Evolutionary conservation across 1,284 basidiomycete species (phyloP), one percentile per base, ranked within the genome.

Genomic region (Neotropicomus parvogracilis): DNA sequence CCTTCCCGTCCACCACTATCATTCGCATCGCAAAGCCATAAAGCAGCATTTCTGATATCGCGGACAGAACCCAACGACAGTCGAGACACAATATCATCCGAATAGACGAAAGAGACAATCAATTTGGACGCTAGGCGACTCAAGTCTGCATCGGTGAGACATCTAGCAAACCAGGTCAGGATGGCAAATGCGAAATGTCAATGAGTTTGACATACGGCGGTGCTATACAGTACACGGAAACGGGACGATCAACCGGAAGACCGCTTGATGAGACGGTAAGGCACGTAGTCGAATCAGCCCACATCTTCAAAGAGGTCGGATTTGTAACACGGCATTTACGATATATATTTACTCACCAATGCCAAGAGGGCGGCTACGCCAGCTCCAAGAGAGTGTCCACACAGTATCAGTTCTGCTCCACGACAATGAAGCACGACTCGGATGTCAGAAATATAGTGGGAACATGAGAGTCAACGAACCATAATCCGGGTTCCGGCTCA

Each of bases 301-400:
- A 92, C 78, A 88, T 86, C 87, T 88, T 55, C 31, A 36, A 39
- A 37, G n/a, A 31, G 5, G 20, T 44, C 49, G 33, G 53, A 31
- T 36, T 45, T 20, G 35, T 38, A 21, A 16, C 26, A 32, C 16
- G 37, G 29, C 19, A 46, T 28, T 20, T 14, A 33, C 38, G 9
- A 36, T 43, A 16, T 4, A 36, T 16, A 6, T 31, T n/a, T 32
- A 69, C 78, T 59, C 55, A 85, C 84, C 65, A 92, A 67, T 31
- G 82, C 87, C n/a, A 91, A 70, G 11, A 91, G 70, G 1, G 81
- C 76, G 10, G 86, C 87, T 0, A 94, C 88, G 0, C 90, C 92
- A 6, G 91, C 91, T 9, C 93, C 92, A 3, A 95, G 75, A 62
- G 88, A 91, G 64, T 95, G 93, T 2, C 93, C 93, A 55, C 83